phyloP scores from a whole-genome alignment of 148 eudicot species.

The Rhododendron williamsianum region DNA sequence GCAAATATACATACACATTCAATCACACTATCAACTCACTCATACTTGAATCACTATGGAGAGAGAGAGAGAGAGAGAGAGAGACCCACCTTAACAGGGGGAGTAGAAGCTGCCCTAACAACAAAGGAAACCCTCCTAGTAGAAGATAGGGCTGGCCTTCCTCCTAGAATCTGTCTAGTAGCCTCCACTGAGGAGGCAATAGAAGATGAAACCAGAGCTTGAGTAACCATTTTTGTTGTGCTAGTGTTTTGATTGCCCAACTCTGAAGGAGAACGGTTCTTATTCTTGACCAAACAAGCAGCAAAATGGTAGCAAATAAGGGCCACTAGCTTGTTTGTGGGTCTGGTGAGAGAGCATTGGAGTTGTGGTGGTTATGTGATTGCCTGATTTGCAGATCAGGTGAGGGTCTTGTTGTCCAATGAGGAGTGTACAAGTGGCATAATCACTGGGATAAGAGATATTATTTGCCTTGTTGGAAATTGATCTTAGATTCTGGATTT shows the following conservation, averaged over 20 bases:
- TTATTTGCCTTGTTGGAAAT: conserved; percentile 5
- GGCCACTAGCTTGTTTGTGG: conserved; percentile 21
- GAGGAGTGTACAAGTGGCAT: conserved; percentile 35
- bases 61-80: conserved; percentile 1
- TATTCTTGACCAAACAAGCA: conserved; percentile 9
- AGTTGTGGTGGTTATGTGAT: conserved; percentile 44
- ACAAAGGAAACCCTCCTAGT: conserved; percentile 60
- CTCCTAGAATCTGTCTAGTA: conserved; percentile 61
- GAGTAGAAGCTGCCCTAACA: conserved; percentile 77
- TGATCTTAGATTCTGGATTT: background rate
- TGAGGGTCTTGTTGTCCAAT: conserved; percentile 53
- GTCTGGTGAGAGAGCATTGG: conserved; percentile 18
- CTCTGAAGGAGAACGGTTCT: background rate
- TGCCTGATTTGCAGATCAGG: conserved; percentile 32
- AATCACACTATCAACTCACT: background rate
- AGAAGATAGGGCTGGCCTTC: conserved; percentile 35
- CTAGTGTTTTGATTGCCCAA: background rate
- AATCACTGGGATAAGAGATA: conserved; percentile 41
- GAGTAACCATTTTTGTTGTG: conserved; percentile 58
- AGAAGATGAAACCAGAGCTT: conserved; percentile 81
- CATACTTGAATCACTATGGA: background rate
- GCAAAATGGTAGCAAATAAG: conserved; percentile 16
- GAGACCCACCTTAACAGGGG: conserved; percentile 78
- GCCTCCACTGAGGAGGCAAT: conserved; percentile 62
- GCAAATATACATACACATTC: background rate